Evolutionary conservation across 2,329 filamentous ascomycete genomes (phyloP), one percentile per base, ranked within the genome.

Genomic region (Pseudopyrenochaeta lycopersici): DNA sequence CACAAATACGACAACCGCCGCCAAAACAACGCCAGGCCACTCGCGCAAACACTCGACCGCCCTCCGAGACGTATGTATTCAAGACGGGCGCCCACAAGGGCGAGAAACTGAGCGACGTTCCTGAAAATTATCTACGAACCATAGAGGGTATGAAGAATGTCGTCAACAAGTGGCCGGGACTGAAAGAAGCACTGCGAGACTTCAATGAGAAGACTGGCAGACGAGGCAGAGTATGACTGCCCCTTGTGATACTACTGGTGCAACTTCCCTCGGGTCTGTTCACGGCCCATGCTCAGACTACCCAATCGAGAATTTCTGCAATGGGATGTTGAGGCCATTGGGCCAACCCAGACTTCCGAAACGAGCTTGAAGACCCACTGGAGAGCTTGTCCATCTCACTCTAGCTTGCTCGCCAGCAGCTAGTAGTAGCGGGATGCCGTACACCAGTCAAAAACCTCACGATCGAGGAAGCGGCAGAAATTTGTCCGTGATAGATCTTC

Each of bases 161-260:
- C 1, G 32, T 62, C 14, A 36, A 66, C 9, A 57, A 54, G 1
- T 68, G 65, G 65, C 55, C 52, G 23, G 63, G 65, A 0, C 45
- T 68, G 23, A 62, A 40, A 12, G 54, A 54, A 14, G 63, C 63
- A n/a, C 12, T 68, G 17, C 51, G 48, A 17, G 56, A 67, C 29
- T 63, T 62, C 44, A 63, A 62, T 20, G 52, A 51, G n/a, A 63
- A 57, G 45, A 66, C 60, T n/a, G 64, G 64, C 17, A 39, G 36
- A 21, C 17, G 17, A 18, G 36, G 18, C 9, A 39, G 36, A 23
- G 36, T 23, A 39, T 39, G 36, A 39, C 23, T 27, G 4, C 4
- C 23, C 9, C 23, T 27, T 27, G 23, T 27, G 35, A 18, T 17
- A 20, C 12, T 21, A 18, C 17, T 30, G 42, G 48, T 45, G 49